Evolutionary conservation across 768 basidiomycete species (phyloP), one percentile per base, ranked within the genome.

Genomic region (Trametes punicea): DNA sequence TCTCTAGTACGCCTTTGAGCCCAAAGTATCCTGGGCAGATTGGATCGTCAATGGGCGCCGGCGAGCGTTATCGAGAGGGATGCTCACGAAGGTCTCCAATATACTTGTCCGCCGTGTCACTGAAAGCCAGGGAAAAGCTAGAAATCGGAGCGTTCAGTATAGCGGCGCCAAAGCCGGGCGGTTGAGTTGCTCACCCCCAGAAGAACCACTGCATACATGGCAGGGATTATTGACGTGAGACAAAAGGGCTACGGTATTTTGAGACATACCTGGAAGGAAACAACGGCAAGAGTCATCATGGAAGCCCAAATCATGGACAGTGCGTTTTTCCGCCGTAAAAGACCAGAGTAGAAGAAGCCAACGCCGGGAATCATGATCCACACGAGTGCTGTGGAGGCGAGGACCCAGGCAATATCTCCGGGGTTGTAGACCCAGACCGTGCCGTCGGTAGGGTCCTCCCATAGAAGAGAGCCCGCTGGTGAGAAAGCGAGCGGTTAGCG

Each of bases 241-340:
- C 11, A 3, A 1, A 26, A 18, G 20, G 2, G 2, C 13, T 1
- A 20, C 3, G 9, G 11, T 1, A 26, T 5, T 15, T 31, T 23
- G 30, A 23, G 13, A 55, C 66, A 33, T 58, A 90, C 91, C 77
- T 93, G 88, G 75, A 93, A 93, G 4, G 86, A 86, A 29, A 93
- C 89, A 63, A 89, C 80, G 0, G 85, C 93, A 11, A 93, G 65
- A 0, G 82, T 81, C 63, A 87, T 79, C 79, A 93, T 84, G 51
- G 83, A 83, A 16, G 88, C 79, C 69, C 83, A 93, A 16, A 96
- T 88, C 85, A 95, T 90, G 36, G 85, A 88, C 18, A 98, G 77
- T 0, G 96, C 96, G 64, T 97, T 97, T 73, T 98, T 98, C 57
- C 96, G 76, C 46, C 96, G 76, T 29, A 97, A 80, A 29, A 99